Evolutionary conservation across 2,329 filamentous ascomycete genomes (phyloP).

Genomic region (Diaporthe sp.): DNA sequence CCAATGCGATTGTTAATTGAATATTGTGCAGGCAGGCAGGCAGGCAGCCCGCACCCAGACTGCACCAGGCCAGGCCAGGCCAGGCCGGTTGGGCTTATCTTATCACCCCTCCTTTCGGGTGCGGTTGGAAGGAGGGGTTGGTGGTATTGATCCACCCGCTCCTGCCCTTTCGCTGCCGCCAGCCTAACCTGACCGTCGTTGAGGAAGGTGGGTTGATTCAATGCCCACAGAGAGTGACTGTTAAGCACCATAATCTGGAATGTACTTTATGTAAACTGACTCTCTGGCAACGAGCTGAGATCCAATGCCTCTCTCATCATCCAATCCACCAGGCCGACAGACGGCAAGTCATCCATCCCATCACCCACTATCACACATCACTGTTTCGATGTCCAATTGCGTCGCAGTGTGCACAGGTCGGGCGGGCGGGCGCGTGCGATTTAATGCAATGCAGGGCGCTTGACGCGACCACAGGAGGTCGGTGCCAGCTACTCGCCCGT

Average conservation of each 20-base stretch:
- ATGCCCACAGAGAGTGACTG: neutral
- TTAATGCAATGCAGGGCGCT: slow-evolving; percentile 20
- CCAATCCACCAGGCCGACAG: neutral
- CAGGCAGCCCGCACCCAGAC: neutral
- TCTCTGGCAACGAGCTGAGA: neutral
- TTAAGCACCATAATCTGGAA: neutral
- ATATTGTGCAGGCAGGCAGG: neutral
- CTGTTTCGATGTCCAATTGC: neutral
- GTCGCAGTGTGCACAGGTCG: neutral
- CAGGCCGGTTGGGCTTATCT: slow-evolving; percentile 35
- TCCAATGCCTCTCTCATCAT: slow-evolving; percentile 2
- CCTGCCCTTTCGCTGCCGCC: slow-evolving; percentile 1
- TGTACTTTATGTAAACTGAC: neutral
- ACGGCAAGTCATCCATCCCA: neutral
- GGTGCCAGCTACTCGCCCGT: neutral
- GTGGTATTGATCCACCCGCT: neutral
- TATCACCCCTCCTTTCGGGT: slow-evolving; percentile 40
- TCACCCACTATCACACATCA: neutral
- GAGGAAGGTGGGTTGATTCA: neutral
- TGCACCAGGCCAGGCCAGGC: neutral
- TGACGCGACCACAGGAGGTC: slow-evolving; percentile 1
- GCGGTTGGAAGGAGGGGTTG: slow-evolving; percentile 37
- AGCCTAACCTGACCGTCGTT: neutral
- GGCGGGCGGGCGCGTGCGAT: slow-evolving; percentile 8
- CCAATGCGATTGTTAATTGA: slow-evolving; percentile 20